Conservation (phyloP, 2,329 filamentous ascomycete species). For the Ceratocystis lukuohia region DNA sequence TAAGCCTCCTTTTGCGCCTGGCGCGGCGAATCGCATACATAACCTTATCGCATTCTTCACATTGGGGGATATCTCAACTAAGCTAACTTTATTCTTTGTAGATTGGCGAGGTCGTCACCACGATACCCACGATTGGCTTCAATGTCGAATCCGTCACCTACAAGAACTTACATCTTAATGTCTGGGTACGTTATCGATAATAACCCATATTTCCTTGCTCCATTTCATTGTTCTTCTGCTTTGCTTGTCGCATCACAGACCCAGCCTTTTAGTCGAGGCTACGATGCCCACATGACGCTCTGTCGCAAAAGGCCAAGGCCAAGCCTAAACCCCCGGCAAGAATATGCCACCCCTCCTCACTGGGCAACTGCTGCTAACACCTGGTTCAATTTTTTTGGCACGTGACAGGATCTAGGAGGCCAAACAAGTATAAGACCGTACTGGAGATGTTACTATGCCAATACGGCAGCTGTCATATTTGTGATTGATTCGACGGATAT, state of each 20-base stretch:
- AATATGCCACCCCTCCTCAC: no score
- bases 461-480: conserved; percentile 96
- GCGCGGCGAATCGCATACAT: conserved; percentile 1
- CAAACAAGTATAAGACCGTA: conserved; percentile 98
- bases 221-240: background rate
- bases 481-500: conserved; percentile 98
- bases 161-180: conserved; percentile 96
- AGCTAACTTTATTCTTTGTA: conserved; percentile 28
- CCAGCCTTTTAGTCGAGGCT: conserved; percentile 12
- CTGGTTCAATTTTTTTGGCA: conserved; percentile 8
- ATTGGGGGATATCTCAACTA: conserved; percentile 4
- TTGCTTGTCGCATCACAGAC: background rate
- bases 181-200: conserved; percentile 56
- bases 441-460: conserved; percentile 98
- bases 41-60: conserved; percentile 2
- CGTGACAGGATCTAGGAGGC: conserved; percentile 66
- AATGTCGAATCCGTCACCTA: conserved; percentile 98
- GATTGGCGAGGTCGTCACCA: conserved; percentile 98
- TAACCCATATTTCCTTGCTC: background rate
- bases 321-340: no score
- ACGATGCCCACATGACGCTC: background rate
- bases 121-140: conserved; percentile 97
- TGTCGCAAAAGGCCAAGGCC: background rate
- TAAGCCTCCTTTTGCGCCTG: conserved; percentile 27
- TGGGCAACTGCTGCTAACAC: conserved; percentile 19